Base-by-base conservation (phyloP, 805 yeast genomes). In the Hanseniaspora thailandica region DNA sequence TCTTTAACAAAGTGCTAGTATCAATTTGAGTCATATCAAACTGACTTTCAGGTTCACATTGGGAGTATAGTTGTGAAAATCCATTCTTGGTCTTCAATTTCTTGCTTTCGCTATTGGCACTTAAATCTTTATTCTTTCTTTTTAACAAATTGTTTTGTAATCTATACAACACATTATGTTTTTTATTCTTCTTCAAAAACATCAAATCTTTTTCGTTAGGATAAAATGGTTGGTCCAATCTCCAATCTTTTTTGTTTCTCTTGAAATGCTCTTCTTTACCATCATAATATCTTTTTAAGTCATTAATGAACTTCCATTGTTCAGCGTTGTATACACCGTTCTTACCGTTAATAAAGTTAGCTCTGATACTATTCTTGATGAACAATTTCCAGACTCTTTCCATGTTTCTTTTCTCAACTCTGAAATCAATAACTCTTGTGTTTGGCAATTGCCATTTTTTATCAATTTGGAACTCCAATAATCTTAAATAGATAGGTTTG, bases 21-120 rank as follows among this genome's bases (percentile, higher is more conserved):
- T 93, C 83, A 7, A 93, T 69, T 9, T 77, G 69, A 2, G 86
- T 73, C 53, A 86, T 76, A 63, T 90, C 90, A 23, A 59, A 58
- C 20, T 63, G 58, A 15, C 50, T 44, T 23, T 57, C 55, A 2
- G 55, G 44, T 10, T 35, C 35, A 35, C 51, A 46, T 7, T 35
- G 36, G 6, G 50, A 39, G 20, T 52, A 41, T 6, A 45, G 40
- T 17, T 40, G 44, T 2, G 45, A 33, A 19, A 34, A 17, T 3
- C 51, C 55, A 28, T 41, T 46, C 12, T 46, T 45, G 22, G 22
- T 26, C 34, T 50, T 50, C 36, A 50, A 22, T 20, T 36, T 50
- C 22, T 43, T 50, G 6, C 19, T 23, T 5, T 45, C 46, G 9
- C 12, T 8, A n/a, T 30, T 23, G 15, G 33, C 12, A 15, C 41